Evolutionary conservation across 768 basidiomycete genomes (phyloP).

Genomic region (Rhodotorula babjevae): DNA sequence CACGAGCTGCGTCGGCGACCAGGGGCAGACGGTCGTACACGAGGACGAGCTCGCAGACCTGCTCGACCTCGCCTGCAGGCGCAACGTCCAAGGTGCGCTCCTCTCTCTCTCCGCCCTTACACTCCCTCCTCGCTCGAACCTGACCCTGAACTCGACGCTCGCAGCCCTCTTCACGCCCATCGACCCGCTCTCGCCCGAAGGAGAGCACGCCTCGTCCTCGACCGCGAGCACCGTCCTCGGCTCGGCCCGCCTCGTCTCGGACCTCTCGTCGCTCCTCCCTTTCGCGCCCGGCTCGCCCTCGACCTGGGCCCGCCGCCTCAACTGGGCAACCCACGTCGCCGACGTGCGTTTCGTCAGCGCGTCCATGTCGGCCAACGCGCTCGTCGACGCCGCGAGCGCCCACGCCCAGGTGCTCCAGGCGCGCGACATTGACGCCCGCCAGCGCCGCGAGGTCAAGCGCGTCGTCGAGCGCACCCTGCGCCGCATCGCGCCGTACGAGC

Average conservation of each 20-base stretch:
- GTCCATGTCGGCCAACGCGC: slow-evolving; percentile 24
- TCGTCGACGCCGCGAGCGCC: slow-evolving; percentile 27
- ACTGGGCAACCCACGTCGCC: slow-evolving; percentile 37
- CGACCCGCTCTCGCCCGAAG: slow-evolving; percentile 12
- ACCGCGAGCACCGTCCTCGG: slow-evolving; percentile 33
- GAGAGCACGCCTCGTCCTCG: slow-evolving; percentile 1
- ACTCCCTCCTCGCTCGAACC: not conserved
- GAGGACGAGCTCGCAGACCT: slow-evolving; percentile 29
- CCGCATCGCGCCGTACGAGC: slow-evolving; percentile 30
- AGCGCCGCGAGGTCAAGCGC: slow-evolving; percentile 18
- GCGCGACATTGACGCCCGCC: not conserved
- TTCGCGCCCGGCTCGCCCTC: slow-evolving; percentile 8
- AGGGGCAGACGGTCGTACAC: slow-evolving; percentile 7
- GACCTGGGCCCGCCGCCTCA: slow-evolving; percentile 27
- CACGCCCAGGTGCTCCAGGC: slow-evolving; percentile 15
- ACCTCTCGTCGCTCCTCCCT: slow-evolving; percentile 31
- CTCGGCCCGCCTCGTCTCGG: slow-evolving; percentile 26
- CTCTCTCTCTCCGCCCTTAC: not conserved
- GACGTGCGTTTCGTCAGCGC: slow-evolving; percentile 37
- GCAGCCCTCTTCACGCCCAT: slow-evolving; percentile 40
- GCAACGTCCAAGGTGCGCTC: slow-evolving; percentile 36
- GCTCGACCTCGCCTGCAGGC: slow-evolving; percentile 27
- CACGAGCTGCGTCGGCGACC: slow-evolving; percentile 14
- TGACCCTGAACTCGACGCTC: too few species aligned
- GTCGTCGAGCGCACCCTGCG: slow-evolving; percentile 29